A percentile compares a stretch with the other conserved stretches of the same genome.
These are phyloP conservation scores for Penicillium atrosanguineum DNA, from an alignment of 495 filamentous ascomycete species.

Conservation along the genomic window DNA sequence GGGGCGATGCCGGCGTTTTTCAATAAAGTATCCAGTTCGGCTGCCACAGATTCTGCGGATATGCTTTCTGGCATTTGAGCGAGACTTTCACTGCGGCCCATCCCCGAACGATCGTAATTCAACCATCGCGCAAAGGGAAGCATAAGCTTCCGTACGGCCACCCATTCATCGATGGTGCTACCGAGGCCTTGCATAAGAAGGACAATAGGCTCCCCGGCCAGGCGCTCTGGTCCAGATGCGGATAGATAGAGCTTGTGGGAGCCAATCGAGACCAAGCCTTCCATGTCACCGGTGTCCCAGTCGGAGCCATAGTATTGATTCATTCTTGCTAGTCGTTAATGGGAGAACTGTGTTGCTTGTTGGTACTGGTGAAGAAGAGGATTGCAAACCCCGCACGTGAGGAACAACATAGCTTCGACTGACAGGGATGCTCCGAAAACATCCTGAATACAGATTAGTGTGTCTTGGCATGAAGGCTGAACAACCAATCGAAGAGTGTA, in stretches of 20 bases:
- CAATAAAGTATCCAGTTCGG: slow-evolving; percentile 20
- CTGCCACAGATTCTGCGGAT: slow-evolving; percentile 14
- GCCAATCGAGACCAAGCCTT: slow-evolving; percentile 16
- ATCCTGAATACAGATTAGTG: too few relatives aligned
- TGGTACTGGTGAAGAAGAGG: too few relatives aligned
- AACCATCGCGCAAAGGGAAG: slow-evolving; percentile 25
- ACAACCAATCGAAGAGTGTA: too few relatives aligned
- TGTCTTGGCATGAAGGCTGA: too few relatives aligned
- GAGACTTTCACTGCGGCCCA: slow-evolving; percentile 20
- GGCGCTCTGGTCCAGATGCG: slow-evolving; percentile 18
- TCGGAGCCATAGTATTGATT: too few relatives aligned
- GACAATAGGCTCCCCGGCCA: slow-evolving; percentile 23
- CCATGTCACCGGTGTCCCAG: slow-evolving; percentile 18
- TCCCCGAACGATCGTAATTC: slow-evolving; percentile 29
- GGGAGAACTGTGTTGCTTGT: too few relatives aligned
- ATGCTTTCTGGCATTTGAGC: slow-evolving; percentile 13
- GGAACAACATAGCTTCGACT: too few relatives aligned
- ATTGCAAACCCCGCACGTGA: too few relatives aligned
- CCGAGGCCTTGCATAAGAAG: slow-evolving; percentile 39
- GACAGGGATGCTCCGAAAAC: too few relatives aligned
- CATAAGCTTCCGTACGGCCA: slow-evolving; percentile 23
- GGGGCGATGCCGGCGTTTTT: slow-evolving; percentile 18
- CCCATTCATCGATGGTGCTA: slow-evolving; percentile 33
- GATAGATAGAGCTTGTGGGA: slow-evolving; percentile 24
- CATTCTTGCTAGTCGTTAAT: too few relatives aligned